phyloP scores from a whole-genome alignment of 495 filamentous ascomycete species.

The Tuber umbilicatum region DNA sequence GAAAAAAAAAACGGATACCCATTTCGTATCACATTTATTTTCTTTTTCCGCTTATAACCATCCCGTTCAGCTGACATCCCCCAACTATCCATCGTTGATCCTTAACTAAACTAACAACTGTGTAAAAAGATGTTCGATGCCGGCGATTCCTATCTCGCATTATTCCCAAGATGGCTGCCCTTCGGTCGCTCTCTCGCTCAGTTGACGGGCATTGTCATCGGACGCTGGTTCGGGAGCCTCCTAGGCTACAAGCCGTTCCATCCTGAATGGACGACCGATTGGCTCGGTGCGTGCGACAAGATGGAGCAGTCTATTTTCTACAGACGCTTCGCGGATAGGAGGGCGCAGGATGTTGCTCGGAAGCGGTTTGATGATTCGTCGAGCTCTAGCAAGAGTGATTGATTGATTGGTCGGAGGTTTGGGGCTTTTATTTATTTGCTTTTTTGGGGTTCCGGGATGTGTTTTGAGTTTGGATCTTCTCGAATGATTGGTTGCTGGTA shows the following conservation, averaged over 20 bases:
- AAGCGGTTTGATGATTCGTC: constrained; percentile 1
- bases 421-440: not conserved
- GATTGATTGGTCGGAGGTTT: not conserved
- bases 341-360: constrained; percentile 3
- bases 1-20: not conserved
- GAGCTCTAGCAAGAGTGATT: not conserved
- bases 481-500: not conserved
- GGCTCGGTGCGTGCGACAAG: constrained; percentile 29
- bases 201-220: constrained; percentile 46
- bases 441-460: not conserved
- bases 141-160: constrained; percentile 46
- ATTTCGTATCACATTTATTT: constrained; percentile 1
- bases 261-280: constrained; percentile 51
- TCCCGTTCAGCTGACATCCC: not conserved
- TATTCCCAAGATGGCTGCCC: constrained; percentile 48
- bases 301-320: not conserved
- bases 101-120: not conserved
- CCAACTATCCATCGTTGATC: not conserved
- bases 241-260: constrained; percentile 52
- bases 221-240: constrained; percentile 50
- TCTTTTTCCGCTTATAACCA: not conserved
- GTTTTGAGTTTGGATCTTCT: not conserved
- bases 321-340: not conserved
- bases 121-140: constrained; percentile 46
- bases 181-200: constrained; percentile 44